Evolutionary conservation across 306 rosid genomes (phyloP), one percentile per base, ranked within the genome.

Genomic region (Delonix regia): DNA sequence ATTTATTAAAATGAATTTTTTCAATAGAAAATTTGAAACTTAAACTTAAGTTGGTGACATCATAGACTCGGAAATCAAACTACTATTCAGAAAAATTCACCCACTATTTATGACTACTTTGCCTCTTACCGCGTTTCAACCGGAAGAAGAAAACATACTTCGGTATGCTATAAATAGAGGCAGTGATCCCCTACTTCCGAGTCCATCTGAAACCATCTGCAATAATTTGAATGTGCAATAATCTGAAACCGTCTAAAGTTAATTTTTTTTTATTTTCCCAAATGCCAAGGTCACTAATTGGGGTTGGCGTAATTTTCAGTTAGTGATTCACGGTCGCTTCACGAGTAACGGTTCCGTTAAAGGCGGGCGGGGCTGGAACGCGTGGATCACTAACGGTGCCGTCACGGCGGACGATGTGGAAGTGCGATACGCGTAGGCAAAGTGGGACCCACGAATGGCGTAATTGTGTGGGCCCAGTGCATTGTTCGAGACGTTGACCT

Each of bases 341-440:
- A 0, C 47, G 7, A 2, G 18, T 10, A 49, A 36, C 70, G 48
- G 48, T 13, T 10, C 45, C 66, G 57, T 57, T 48, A 10, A 10
- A 22, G 3, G 19, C 19, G 49, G 39, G 39, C 61, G 3, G 25
- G 25, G 25, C 38, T 68, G 68, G 41, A 44, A 69, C 78, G 88
- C 80, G 85, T 84, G 69, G 86, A 76, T 80, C 87, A 61, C 82
- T 77, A 81, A 34, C 39, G 27, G 24, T 34, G 34, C 68, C 69
- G 69, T 63, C n/a, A 8, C 11, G 69, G 45, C 16, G 45, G 16
- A 25, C 69, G 44, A 62, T 62, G 69, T 21, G 51, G 52, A 66
- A 39, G 51, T 66, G 52, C 30, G 44, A 16, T 25, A 22, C 73
- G 69, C 83, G 82, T 55, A 18, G 15, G 52, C 4, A 30, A 1